phyloP scores from a whole-genome alignment of 1,284 basidiomycete species.

The Microbotryum violaceum region DNA sequence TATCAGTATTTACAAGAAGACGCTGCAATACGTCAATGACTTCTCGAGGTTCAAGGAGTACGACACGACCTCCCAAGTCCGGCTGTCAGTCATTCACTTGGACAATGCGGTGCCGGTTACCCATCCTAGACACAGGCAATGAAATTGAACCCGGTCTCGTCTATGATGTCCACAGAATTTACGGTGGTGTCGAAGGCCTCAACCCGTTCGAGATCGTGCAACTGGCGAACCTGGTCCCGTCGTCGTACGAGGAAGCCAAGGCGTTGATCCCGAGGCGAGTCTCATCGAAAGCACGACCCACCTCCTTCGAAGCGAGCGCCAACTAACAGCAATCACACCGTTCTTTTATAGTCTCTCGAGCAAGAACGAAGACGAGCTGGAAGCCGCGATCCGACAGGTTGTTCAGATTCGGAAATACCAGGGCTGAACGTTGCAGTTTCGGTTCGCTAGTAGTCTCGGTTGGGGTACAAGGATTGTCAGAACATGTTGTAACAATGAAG shows the following conservation, averaged over 20 bases:
- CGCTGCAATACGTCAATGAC: slow-evolving; percentile 79
- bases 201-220: slow-evolving; percentile 89
- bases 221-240: slow-evolving; percentile 81
- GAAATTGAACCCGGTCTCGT: slow-evolving; percentile 23
- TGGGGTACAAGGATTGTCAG: no score
- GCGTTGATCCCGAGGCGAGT: slow-evolving; percentile 66
- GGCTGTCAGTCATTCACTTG: slow-evolving; percentile 56
- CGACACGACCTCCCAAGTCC: slow-evolving; percentile 75
- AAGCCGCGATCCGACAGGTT: no score
- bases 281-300: no score
- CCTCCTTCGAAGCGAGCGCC: no score
- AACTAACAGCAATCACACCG: no score
- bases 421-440: no score
- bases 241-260: slow-evolving; percentile 80
- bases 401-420: no score
- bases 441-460: no score
- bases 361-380: no score
- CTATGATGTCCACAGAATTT: slow-evolving; percentile 48
- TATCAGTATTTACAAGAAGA: slow-evolving; percentile 79
- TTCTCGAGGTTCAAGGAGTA: slow-evolving; percentile 83
- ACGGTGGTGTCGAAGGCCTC: slow-evolving; percentile 63
- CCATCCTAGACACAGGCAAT: slow-evolving; percentile 4
- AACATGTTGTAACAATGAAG: no score
- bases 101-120: not conserved
- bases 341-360: no score